Base-by-base conservation (phyloP, 169 alveolate species). In the Eimeria maxima region DNA sequence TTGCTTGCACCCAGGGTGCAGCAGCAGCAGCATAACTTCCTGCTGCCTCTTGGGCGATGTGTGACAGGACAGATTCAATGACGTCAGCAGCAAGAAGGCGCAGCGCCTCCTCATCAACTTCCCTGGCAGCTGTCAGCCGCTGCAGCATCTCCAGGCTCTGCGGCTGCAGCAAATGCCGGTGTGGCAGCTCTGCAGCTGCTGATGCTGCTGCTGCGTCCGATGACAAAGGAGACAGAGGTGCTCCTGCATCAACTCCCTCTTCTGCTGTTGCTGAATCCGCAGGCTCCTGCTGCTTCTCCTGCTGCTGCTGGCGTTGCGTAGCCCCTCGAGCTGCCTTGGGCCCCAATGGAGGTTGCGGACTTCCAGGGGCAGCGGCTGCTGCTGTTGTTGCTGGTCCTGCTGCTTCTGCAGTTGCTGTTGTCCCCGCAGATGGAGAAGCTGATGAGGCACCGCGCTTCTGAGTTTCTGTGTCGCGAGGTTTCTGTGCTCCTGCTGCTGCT, bases 181-280 rank as follows among this genome's bases (percentile, higher is more conserved):
- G 50, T 2, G 89, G 89, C 65, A 78, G 89, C 60, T 78, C 89
- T 44, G 89, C 67, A 2, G 89, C 65, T 42, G 89, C 67, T 78
- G 89, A 60, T 42, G 67, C 89, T 45, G 89, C 89, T 18, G 38
- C 89, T 14, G 89, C 89, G 16, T 20, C 38, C n/a, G 89, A 60
- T 10, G 33, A 13, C 14, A 57, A 27, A 29, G 89, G 89, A 8
- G 89, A 78, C 67, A 14, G 13, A 20, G 44, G 67, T 24, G 67
- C 89, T 13, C 67, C 60, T 14, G 89, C 89, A 44, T 53, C 89
- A 20, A 42, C 67, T n/a, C 24, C 42, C 86, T 29, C 44, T n/a
- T 53, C 60, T 47, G 89, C 60, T 78, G 89, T 42, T 6, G 69
- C 8, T 6, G 60, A n/a, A 20, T 20, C 89, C 22, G 11, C 65